Conservation (phyloP, 495 filamentous ascomycete species). For the Niebla homalea region DNA sequence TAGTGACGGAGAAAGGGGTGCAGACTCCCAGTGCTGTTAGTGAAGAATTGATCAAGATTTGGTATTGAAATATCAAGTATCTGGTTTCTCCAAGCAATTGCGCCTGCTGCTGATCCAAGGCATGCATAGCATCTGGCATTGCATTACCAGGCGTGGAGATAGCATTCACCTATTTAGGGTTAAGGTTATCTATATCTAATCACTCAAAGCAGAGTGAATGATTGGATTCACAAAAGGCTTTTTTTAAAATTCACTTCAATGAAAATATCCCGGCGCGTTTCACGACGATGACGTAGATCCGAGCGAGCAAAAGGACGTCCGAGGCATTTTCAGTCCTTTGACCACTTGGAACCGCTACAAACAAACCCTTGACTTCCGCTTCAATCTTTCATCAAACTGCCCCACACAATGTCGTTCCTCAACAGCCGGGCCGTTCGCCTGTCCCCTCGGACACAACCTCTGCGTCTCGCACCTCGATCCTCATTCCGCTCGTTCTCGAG, state of each 20-base stretch:
- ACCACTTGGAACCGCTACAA: neutral
- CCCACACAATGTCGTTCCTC: conserved; percentile 15
- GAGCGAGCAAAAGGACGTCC: neutral
- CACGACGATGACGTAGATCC: neutral
- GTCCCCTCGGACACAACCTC: neutral
- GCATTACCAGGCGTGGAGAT: no score
- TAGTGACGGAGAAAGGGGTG: conserved; percentile 67
- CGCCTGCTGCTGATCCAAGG: no score
- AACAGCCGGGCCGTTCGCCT: conserved; percentile 5
- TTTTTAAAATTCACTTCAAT: no score
- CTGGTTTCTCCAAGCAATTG: neutral
- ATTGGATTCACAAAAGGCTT: no score
- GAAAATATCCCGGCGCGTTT: neutral
- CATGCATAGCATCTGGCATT: no score
- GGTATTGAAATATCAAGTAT: conserved; percentile 39
- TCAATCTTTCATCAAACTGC: neutral
- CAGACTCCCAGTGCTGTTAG: conserved; percentile 64
- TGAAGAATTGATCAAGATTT: conserved; percentile 67
- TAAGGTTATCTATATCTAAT: no score
- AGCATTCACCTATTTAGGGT: no score
- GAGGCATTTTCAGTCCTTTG: neutral
- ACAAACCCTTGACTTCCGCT: no score
- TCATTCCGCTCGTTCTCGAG: conserved; percentile 9
- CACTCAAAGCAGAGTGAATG: no score
- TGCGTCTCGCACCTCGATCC: neutral